phyloP scores from a whole-genome alignment of 345 rosid genomes.

The Citrus australasica region DNA sequence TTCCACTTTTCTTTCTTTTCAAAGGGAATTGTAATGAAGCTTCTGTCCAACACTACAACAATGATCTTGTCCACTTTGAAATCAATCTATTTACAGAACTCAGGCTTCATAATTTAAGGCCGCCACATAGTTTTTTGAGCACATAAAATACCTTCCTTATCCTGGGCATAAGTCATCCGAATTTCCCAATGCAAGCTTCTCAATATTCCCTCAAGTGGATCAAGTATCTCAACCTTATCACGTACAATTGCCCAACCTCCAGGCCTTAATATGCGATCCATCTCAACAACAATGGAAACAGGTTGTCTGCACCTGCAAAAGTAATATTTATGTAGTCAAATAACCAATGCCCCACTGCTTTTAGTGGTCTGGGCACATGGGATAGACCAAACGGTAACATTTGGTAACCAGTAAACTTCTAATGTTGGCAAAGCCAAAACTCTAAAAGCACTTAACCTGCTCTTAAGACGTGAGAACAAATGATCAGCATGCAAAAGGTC shows the following conservation, averaged over 20 bases:
- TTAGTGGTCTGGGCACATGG: not conserved
- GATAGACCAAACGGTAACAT: not conserved
- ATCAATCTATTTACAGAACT: not conserved
- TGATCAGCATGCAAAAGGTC: constrained; percentile 96
- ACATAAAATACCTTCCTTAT: constrained; percentile 77
- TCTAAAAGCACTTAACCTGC: constrained; percentile 44
- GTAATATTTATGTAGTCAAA: not conserved
- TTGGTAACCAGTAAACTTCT: not conserved
- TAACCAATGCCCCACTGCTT: not conserved
- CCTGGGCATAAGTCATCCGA: constrained; percentile 76
- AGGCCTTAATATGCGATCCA: constrained; percentile 79
- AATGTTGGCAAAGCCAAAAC: not conserved
- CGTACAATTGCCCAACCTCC: constrained; percentile 90
- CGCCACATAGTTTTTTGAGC: constrained; percentile 87
- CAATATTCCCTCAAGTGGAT: constrained; percentile 65
- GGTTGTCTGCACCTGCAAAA: constrained; percentile 78
- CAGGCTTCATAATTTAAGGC: constrained; percentile 38
- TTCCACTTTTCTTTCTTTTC: not conserved
- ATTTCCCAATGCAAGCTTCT: constrained; percentile 91
- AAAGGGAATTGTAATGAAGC: not conserved
- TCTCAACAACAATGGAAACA: constrained; percentile 75
- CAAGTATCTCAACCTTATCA: constrained; percentile 78
- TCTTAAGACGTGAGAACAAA: constrained; percentile 90
- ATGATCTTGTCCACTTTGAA: not conserved
- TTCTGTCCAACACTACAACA: not conserved